These are phyloP conservation scores for Dendrostoma leiphaemia DNA, from an alignment of 2,329 filamentous ascomycete species.

Conservation along the genomic window DNA sequence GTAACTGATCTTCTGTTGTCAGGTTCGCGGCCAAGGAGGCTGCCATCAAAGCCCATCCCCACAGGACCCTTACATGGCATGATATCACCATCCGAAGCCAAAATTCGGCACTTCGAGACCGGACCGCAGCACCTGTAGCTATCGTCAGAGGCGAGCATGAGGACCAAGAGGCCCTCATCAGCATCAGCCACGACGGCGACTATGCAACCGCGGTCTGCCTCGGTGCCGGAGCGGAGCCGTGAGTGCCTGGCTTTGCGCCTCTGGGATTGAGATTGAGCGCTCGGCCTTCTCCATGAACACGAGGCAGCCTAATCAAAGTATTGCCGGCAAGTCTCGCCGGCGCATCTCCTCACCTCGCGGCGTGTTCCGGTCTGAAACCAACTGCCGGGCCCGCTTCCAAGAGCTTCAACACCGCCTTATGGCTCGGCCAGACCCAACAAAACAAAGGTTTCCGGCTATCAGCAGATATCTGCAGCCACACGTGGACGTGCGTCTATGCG, in stretches of 20 bases:
- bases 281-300: neutral
- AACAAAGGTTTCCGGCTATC: neutral
- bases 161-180: constrained; percentile 58
- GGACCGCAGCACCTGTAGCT: constrained; percentile 8
- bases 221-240: constrained; percentile 30
- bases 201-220: constrained; percentile 74
- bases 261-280: neutral
- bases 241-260: neutral
- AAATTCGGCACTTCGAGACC: constrained; percentile 3
- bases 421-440: neutral
- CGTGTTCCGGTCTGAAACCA: neutral
- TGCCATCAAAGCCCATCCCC: constrained; percentile 67
- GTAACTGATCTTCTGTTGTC: neutral
- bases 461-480: neutral
- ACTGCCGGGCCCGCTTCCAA: neutral
- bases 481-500: neutral
- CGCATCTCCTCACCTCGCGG: too few relatives aligned
- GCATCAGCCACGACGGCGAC: constrained; percentile 84
- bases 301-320: too few relatives aligned
- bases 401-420: neutral
- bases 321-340: too few relatives aligned
- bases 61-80: constrained; percentile 59
- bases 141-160: constrained; percentile 23
- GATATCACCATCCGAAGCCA: constrained; percentile 48
- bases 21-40: constrained; percentile 76